Base-by-base conservation (phyloP, 768 basidiomycete genomes). In the Suillus clintonianus region DNA sequence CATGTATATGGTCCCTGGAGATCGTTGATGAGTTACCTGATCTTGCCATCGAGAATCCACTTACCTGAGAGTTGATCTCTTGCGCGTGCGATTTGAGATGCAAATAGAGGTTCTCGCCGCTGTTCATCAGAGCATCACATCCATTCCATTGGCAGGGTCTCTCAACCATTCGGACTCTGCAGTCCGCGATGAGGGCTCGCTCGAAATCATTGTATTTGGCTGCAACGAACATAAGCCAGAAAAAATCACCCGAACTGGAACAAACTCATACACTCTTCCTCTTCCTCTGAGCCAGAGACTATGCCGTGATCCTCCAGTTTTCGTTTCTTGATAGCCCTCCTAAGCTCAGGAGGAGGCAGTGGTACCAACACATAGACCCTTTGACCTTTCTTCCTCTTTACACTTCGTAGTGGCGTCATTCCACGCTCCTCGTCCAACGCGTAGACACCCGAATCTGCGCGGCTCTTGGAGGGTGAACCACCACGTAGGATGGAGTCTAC, bases 131-230 rank as follows among this genome's bases (percentile, higher is more conserved):
- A 47, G 77, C 78, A 63, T 78, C 79, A 73, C 90, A 92, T 32
- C 78, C 78, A 61, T 73, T 74, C 90, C 90, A 92, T 71, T 78
- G 80, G 74, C 90, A 92, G 13, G 72, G 76, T 50, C 78, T 71
- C 65, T 79, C 78, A 60, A 77, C 77, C 60, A 89, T 64, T 64
- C 85, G 78, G 9, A 80, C 78, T 63, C 79, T 83, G 60, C 88
- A 81, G 62, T 85, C 70, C 60, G 78, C 71, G 64, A 87, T 74
- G 39, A 82, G 80, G 48, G 79, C 73, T 60, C 73, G 78, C 69
- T 85, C 84, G 65, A 71, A 66, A 62, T 62, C 66, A 71, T 60
- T 69, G 67, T 73, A 76, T 59, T 72, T 74, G 67, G 83, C 86
- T 84, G 66, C 61, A 37, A 73, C 68, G 50, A 68, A 56, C 57